These are phyloP conservation scores for Pseudocercospora fuligena DNA, from an alignment of 2,329 filamentous ascomycete genomes.

Conservation along the genomic window DNA sequence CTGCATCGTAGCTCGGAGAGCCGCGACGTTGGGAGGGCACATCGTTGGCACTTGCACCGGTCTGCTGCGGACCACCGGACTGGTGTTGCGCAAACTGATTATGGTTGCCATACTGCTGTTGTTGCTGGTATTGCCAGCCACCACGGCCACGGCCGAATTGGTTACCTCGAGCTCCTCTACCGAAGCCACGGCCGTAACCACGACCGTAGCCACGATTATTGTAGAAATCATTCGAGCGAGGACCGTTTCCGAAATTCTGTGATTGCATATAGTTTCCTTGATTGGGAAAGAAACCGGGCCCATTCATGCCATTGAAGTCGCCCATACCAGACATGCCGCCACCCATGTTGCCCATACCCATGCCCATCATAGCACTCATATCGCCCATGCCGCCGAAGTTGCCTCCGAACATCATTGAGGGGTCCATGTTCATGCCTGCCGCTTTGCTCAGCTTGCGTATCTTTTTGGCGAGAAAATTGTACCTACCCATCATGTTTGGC, in stretches of 20 bases:
- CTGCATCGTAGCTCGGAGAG: constrained; percentile 38
- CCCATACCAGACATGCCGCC: constrained; percentile 68
- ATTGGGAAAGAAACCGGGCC: constrained; percentile 60
- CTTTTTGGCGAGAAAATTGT: constrained; percentile 27
- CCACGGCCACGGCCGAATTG: constrained; percentile 34
- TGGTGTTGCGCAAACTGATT: constrained; percentile 27
- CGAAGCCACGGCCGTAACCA: constrained; percentile 50
- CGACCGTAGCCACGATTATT: constrained; percentile 72
- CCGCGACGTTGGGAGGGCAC: constrained; percentile 29
- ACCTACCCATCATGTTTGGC: constrained; percentile 80
- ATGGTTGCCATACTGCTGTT: constrained; percentile 32
- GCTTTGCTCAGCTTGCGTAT: constrained; percentile 31
- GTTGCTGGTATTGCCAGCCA: constrained; percentile 36
- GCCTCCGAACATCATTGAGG: constrained; percentile 70
- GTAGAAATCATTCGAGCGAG: constrained; percentile 57
- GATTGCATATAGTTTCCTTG: constrained; percentile 57
- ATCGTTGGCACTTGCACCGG: constrained; percentile 27
- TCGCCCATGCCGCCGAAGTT: constrained; percentile 72
- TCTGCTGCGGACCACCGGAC: constrained; percentile 28
- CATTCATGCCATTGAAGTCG: constrained; percentile 69
- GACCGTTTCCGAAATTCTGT: constrained; percentile 40
- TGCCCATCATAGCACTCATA: constrained; percentile 67
- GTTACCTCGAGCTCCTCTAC: constrained; percentile 38
- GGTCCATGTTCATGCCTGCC: constrained; percentile 79
- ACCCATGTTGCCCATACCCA: constrained; percentile 59